Conservation (phyloP, 2,329 filamentous ascomycete species). For the Talaromyces amestolkiae region DNA sequence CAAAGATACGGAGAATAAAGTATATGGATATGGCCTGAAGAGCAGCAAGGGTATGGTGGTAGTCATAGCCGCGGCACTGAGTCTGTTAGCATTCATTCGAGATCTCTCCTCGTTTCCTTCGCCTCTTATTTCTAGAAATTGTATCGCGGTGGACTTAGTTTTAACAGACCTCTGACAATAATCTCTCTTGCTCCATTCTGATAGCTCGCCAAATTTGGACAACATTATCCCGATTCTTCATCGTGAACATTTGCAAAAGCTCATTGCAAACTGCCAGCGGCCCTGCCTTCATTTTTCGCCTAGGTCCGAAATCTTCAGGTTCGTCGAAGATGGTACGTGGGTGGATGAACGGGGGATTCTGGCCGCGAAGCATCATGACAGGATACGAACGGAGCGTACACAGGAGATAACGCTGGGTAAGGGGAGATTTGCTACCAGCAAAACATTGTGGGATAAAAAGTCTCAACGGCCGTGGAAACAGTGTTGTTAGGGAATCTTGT, state of each 20-base stretch:
- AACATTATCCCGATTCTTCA: constrained; percentile 13
- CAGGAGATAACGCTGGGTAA: constrained; percentile 1
- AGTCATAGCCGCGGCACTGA: constrained; percentile 2
- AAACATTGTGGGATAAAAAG: not conserved
- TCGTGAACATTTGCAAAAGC: constrained; percentile 6
- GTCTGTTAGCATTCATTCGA: not conserved
- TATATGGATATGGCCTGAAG: constrained; percentile 15
- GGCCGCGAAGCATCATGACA: constrained; percentile 14
- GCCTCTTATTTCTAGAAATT: not conserved
- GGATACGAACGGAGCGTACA: constrained; percentile 12
- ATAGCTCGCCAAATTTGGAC: constrained; percentile 8
- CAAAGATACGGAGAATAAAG: constrained; percentile 12
- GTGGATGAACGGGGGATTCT: constrained; percentile 13
- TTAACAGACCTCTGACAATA: not conserved
- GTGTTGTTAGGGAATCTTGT: not conserved
- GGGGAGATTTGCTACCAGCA: not conserved
- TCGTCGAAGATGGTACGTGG: not conserved
- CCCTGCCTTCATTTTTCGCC: not conserved
- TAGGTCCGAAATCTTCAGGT: not conserved
- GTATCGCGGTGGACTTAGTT: no score
- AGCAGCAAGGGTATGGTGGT: constrained; percentile 1
- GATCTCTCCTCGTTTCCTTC: no score
- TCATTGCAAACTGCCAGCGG: constrained; percentile 13
- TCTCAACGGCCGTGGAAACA: not conserved
- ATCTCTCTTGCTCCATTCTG: constrained; percentile 14